phyloP scores from a whole-genome alignment of 2,329 filamentous ascomycete genomes.

The Tympanopsis confertula region DNA sequence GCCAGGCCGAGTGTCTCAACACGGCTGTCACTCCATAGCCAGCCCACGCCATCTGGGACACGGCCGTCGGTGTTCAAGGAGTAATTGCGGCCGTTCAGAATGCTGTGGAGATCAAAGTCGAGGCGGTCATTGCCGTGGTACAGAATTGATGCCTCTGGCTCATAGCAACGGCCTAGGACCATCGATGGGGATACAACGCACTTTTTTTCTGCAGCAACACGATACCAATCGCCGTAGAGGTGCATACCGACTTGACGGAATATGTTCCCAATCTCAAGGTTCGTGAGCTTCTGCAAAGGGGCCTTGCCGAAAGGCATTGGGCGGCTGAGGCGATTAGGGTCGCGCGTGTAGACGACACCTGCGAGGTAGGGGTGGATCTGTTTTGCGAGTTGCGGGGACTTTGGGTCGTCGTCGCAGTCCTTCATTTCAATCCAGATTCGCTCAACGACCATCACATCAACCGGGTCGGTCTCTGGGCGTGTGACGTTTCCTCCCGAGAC shows the following conservation, averaged over 20 bases:
- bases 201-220: conserved; percentile 24
- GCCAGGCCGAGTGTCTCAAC: conserved; percentile 42
- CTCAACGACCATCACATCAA: conserved; percentile 40
- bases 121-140: conserved; percentile 27
- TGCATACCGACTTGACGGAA: conserved; percentile 25
- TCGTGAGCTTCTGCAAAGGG: conserved; percentile 7
- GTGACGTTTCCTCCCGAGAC: background rate
- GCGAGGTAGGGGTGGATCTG: conserved; percentile 3
- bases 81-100: conserved; percentile 32
- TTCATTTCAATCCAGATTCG: conserved; percentile 36
- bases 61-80: conserved; percentile 31
- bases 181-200: conserved; percentile 35
- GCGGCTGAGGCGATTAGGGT: too few relatives aligned
- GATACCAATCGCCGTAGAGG: conserved; percentile 39
- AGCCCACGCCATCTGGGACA: conserved; percentile 29
- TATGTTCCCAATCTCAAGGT: conserved; percentile 16
- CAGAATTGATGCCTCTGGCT: conserved; percentile 31
- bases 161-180: conserved; percentile 40
- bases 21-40: conserved; percentile 46
- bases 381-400: conserved; percentile 30
- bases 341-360: background rate
- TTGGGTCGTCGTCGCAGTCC: conserved; percentile 31
- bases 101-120: conserved; percentile 29
- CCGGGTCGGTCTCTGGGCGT: conserved; percentile 15
- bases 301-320: too few relatives aligned